A percentile compares a stretch with the other conserved stretches of the same genome.
These are phyloP conservation scores for Apophysomyces ossiformis DNA, from an alignment of 371 early-diverging fungal genomes.

Conservation along the genomic window DNA sequence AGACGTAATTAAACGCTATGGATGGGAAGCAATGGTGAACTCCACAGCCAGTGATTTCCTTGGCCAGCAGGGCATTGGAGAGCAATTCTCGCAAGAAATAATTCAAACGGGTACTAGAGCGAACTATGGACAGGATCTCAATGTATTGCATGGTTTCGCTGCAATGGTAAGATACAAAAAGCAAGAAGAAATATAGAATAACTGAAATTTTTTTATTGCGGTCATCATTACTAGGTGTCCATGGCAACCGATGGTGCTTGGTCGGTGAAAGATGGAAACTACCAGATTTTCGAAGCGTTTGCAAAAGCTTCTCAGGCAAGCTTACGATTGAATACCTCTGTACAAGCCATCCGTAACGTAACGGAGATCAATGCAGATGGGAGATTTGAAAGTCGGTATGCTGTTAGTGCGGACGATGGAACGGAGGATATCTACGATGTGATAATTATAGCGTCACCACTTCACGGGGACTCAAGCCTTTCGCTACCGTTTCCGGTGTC, in stretches of 20 bases:
- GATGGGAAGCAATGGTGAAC: constrained; percentile 33
- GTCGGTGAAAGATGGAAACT: constrained; percentile 68
- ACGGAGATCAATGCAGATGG: constrained; percentile 32
- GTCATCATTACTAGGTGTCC: constrained; percentile 34
- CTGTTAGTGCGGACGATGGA: constrained; percentile 45
- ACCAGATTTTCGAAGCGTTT: constrained; percentile 70
- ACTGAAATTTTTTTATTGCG: not conserved
- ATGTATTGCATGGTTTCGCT: constrained; percentile 64
- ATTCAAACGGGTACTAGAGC: constrained; percentile 67
- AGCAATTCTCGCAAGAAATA: constrained; percentile 49
- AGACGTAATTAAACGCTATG: constrained; percentile 25
- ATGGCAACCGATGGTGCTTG: constrained; percentile 61
- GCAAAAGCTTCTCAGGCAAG: constrained; percentile 50
- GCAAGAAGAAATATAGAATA: not conserved
- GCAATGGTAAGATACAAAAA: constrained; percentile 43
- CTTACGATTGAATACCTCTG: constrained; percentile 50
- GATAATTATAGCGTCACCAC: constrained; percentile 61
- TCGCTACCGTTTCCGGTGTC: constrained; percentile 27
- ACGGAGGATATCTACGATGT: constrained; percentile 54
- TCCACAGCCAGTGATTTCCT: constrained; percentile 47
- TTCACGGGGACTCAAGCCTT: constrained; percentile 26
- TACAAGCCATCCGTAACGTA: constrained; percentile 41
- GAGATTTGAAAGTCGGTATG: constrained; percentile 30
- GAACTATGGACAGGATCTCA: constrained; percentile 74
- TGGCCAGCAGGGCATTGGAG: constrained; percentile 33